Conservation (phyloP, 2,329 filamentous ascomycete genomes). For the Penicillium sp. region DNA sequence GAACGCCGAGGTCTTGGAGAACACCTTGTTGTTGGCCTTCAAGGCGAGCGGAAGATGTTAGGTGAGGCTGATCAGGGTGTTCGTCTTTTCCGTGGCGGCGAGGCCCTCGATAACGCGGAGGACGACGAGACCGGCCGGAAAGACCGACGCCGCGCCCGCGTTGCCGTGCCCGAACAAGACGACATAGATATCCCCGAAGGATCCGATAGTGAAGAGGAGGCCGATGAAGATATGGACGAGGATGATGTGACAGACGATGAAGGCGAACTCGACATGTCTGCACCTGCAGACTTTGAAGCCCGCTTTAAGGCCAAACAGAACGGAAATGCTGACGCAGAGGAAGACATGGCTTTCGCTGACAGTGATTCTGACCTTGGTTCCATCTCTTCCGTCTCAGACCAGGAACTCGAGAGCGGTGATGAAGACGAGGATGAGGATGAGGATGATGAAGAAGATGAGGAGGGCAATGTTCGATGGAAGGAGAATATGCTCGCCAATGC, state of each 20-base stretch:
- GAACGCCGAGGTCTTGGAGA: slow-evolving; percentile 80
- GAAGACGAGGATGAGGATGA: slow-evolving; percentile 41
- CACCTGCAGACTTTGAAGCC: slow-evolving; percentile 38
- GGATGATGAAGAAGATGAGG: slow-evolving; percentile 49
- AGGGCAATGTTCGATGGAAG: slow-evolving; percentile 82
- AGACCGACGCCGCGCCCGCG: slow-evolving; percentile 44
- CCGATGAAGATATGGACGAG: slow-evolving; percentile 44
- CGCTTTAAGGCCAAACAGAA: slow-evolving; percentile 41
- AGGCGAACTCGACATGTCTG: slow-evolving; percentile 31
- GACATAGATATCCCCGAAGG: slow-evolving; percentile 52
- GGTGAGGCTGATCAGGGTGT: slow-evolving; percentile 76
- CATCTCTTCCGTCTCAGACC: slow-evolving; percentile 57
- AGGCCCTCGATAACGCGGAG: slow-evolving; percentile 51
- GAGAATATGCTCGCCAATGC: slow-evolving; percentile 71
- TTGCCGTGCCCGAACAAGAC: slow-evolving; percentile 43
- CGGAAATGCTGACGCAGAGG: slow-evolving; percentile 46
- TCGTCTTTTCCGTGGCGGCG: slow-evolving; percentile 72
- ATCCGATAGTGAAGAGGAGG: slow-evolving; percentile 46
- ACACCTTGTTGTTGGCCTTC: slow-evolving; percentile 82
- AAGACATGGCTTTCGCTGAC: slow-evolving; percentile 82
- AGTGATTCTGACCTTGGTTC: slow-evolving; percentile 95
- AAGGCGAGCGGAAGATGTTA: slow-evolving; percentile 70
- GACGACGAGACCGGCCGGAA: slow-evolving; percentile 52
- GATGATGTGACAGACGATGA: slow-evolving; percentile 36
- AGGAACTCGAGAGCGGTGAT: slow-evolving; percentile 44